Conservation (phyloP, 164 flowering plant species). For the Cinnamomum micranthum region DNA sequence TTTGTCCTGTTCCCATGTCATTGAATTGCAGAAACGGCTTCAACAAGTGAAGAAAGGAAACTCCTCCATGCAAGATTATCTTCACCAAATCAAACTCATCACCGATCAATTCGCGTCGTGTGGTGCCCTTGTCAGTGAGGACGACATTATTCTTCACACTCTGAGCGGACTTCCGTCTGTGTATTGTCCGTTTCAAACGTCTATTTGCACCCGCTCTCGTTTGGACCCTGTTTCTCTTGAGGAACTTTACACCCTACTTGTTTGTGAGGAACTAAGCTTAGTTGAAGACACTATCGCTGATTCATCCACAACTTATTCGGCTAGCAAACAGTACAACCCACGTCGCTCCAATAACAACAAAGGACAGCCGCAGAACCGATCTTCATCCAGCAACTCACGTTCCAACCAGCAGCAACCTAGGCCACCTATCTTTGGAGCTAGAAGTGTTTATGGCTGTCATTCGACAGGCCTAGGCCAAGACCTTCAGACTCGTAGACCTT, state of each 20-base stretch:
- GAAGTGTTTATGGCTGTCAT: too few species aligned
- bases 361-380: too few species aligned
- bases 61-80: background rate
- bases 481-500: too few species aligned
- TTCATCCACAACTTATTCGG: too few species aligned
- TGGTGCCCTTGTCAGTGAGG: background rate
- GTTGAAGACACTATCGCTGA: too few species aligned
- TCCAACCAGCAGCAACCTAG: too few species aligned
- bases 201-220: background rate
- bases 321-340: too few species aligned
- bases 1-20: background rate
- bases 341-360: too few species aligned
- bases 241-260: constrained; percentile 1
- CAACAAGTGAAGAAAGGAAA: constrained; percentile 1
- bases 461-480: too few species aligned
- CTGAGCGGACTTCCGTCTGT: background rate
- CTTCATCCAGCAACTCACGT: too few species aligned
- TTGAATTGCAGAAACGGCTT: background rate
- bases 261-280: background rate
- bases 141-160: background rate
- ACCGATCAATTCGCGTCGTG: background rate
- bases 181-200: background rate
- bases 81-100: background rate
- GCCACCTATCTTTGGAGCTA: too few species aligned
- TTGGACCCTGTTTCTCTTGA: background rate